phyloP scores from a whole-genome alignment of 139 green algal species.

The Axilococcus clingmanii region DNA sequence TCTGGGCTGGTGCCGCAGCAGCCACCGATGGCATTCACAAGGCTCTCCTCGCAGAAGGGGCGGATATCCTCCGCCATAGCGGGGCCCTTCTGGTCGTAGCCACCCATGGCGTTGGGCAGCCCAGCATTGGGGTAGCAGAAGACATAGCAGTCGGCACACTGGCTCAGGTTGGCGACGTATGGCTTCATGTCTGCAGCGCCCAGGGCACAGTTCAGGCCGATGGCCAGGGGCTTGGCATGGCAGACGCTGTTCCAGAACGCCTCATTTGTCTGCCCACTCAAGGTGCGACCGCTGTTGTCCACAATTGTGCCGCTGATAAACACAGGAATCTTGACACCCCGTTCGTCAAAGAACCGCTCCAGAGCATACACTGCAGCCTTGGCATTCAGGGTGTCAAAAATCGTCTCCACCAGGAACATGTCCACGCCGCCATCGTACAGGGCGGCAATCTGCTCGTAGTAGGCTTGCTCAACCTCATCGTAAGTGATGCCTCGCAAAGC shows the following conservation, averaged over 20 bases:
- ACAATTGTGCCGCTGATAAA: conserved; percentile 96
- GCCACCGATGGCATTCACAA: conserved; percentile 92
- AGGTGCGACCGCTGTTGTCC: conserved; percentile 88
- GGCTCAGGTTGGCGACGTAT: conserved; percentile 87
- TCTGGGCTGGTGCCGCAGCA: conserved; percentile 88
- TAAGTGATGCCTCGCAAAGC: conserved; percentile 84
- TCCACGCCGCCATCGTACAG: conserved; percentile 88
- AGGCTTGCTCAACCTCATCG: conserved; percentile 90
- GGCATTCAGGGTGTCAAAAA: conserved; percentile 98
- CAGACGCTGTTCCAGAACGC: conserved; percentile 94
- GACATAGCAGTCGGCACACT: conserved; percentile 86
- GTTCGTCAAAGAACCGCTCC: conserved; percentile 82
- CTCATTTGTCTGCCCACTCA: conserved; percentile 97
- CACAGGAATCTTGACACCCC: conserved; percentile 74
- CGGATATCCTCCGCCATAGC: conserved; percentile 92
- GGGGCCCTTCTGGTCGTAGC: conserved; percentile 90
- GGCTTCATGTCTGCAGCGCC: conserved; percentile 88
- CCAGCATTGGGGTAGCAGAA: conserved; percentile 98
- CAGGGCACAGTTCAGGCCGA: conserved; percentile 96
- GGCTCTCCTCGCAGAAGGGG: conserved; percentile 77
- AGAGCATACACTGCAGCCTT: conserved; percentile 92
- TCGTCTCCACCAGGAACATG: conserved; percentile 96
- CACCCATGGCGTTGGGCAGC: conserved; percentile 96
- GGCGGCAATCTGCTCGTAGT: conserved; percentile 82
- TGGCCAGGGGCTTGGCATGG: conserved; percentile 84